A percentile compares a stretch with the other conserved stretches of the same genome.
These are phyloP conservation scores for Chlamydomonas eustigma DNA, from an alignment of 139 green algal genomes.

Conservation along the genomic window DNA sequence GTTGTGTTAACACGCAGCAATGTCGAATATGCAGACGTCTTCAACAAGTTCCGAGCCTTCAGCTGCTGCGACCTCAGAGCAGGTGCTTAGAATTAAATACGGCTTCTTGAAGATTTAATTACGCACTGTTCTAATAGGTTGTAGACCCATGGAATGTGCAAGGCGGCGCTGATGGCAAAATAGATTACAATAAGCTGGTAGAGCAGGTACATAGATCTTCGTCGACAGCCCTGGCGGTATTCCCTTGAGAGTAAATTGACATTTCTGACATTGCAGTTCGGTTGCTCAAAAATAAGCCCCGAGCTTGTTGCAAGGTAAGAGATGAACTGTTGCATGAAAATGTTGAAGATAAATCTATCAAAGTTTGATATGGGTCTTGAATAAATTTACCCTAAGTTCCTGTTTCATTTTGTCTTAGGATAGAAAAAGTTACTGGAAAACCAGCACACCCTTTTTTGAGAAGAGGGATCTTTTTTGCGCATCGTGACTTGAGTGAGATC, in stretches of 20 bases:
- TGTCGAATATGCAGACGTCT: not conserved
- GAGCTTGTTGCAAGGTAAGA: conserved; percentile 41
- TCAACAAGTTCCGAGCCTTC: conserved; percentile 47
- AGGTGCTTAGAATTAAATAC: too few relatives aligned
- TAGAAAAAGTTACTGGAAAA: conserved; percentile 72
- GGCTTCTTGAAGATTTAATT: too few relatives aligned
- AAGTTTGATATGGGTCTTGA: too few relatives aligned
- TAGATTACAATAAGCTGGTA: conserved; percentile 96
- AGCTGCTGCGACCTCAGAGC: conserved; percentile 29
- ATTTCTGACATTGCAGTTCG: conserved; percentile 51
- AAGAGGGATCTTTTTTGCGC: conserved; percentile 92
- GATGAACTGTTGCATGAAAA: too few relatives aligned
- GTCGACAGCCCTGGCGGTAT: too few relatives aligned
- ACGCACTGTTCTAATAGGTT: conserved; percentile 34
- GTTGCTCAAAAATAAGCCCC: conserved; percentile 38
- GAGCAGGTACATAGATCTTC: conserved; percentile 52
- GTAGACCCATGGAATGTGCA: conserved; percentile 88
- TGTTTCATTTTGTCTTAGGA: conserved; percentile 37
- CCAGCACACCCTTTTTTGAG: conserved; percentile 90
- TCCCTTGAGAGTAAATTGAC: too few relatives aligned
- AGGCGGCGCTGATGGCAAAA: conserved; percentile 79
- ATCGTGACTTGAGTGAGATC: conserved; percentile 85
- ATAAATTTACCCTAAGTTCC: too few relatives aligned
- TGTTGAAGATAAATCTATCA: too few relatives aligned
- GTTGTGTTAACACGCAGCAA: too few relatives aligned